Conservation (phyloP, 495 filamentous ascomycete genomes). For the Penicillium steckii region DNA sequence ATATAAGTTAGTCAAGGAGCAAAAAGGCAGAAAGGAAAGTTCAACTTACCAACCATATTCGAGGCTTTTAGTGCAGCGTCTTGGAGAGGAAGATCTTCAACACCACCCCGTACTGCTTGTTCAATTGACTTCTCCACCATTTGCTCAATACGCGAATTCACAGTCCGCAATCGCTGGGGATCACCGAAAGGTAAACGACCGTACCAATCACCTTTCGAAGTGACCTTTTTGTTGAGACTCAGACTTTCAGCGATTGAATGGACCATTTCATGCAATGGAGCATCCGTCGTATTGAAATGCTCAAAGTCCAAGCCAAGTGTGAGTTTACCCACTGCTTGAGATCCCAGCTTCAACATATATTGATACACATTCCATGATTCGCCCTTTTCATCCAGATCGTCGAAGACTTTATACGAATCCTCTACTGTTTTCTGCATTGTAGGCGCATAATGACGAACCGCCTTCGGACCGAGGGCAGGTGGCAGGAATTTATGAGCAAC, state of each 20-base stretch:
- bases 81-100: constrained; percentile 44
- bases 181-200: constrained; percentile 50
- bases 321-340: constrained; percentile 52
- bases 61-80: constrained; percentile 50
- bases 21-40: neutral
- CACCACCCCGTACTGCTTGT: constrained; percentile 24
- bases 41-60: constrained; percentile 41
- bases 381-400: constrained; percentile 45
- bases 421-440: constrained; percentile 50
- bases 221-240: constrained; percentile 53
- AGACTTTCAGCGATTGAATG: constrained; percentile 39
- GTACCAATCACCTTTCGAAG: constrained; percentile 50
- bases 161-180: constrained; percentile 32
- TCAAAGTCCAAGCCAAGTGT: constrained; percentile 50
- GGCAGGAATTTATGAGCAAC: constrained; percentile 55
- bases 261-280: constrained; percentile 43
- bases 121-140: constrained; percentile 41
- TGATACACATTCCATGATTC: constrained; percentile 58
- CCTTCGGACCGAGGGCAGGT: constrained; percentile 50
- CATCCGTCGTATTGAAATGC: constrained; percentile 47
- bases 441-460: constrained; percentile 54
- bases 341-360: constrained; percentile 59
- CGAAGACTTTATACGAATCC: constrained; percentile 49
- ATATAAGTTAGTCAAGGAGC: neutral
- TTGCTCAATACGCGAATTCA: constrained; percentile 25